These are phyloP conservation scores for Colletotrichum siamense DNA, from an alignment of 2,329 filamentous ascomycete species.

Conservation along the genomic window DNA sequence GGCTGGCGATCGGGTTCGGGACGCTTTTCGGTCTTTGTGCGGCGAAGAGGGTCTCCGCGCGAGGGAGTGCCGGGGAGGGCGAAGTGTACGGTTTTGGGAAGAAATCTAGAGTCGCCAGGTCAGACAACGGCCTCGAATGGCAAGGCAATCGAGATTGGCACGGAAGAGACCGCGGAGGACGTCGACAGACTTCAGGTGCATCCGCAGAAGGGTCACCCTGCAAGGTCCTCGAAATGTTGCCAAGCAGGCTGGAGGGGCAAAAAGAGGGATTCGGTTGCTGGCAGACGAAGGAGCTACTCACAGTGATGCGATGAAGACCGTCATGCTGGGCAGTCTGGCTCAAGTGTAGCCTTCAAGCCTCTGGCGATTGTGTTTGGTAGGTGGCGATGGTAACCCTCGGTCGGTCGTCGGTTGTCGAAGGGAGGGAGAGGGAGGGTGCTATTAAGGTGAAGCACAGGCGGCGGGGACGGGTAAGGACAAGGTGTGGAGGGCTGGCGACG, in stretches of 20 bases:
- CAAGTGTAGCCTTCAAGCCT: background rate
- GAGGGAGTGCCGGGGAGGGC: constrained; percentile 64
- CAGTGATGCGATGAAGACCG: constrained; percentile 57
- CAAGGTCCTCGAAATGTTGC: background rate
- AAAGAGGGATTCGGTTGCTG: background rate
- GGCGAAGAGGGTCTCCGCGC: constrained; percentile 34
- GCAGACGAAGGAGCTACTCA: constrained; percentile 33
- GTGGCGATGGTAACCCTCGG: background rate
- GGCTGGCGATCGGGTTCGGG: constrained; percentile 43
- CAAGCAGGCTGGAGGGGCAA: background rate
- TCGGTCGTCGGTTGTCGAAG: background rate
- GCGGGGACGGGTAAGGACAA: background rate
- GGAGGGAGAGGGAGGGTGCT: background rate
- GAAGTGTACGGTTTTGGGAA: constrained; percentile 93
- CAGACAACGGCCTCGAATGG: background rate
- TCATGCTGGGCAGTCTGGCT: constrained; percentile 43
- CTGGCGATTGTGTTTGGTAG: background rate
- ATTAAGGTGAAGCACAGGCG: background rate
- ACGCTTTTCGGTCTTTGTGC: constrained; percentile 22
- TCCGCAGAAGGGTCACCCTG: background rate
- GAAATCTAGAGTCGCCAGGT: constrained; percentile 64
- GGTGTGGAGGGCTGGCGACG: background rate
- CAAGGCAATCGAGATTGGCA: background rate
- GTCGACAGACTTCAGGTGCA: background rate
- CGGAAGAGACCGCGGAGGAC: background rate